These are phyloP conservation scores for Sporothrix phasma DNA, from an alignment of 2,329 filamentous ascomycete species.

Conservation along the genomic window DNA sequence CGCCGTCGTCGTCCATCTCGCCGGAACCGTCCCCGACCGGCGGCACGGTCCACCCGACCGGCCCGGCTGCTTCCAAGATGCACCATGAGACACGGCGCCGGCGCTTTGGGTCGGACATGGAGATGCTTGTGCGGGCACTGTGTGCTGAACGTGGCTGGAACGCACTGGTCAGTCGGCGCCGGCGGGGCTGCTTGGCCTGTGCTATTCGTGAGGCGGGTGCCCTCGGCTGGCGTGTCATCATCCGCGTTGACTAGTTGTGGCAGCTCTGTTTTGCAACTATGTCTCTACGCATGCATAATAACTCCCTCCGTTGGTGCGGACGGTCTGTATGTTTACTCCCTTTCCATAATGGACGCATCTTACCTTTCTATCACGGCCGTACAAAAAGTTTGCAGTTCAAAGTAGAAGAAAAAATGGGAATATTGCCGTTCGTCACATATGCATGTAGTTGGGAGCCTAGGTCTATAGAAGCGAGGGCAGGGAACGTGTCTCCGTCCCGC, in stretches of 20 bases:
- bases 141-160: slow-evolving; percentile 68
- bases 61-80: slow-evolving; percentile 36
- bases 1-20: not conserved
- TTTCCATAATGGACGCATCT: no score
- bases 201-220: slow-evolving; percentile 66
- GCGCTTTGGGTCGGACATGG: slow-evolving; percentile 54
- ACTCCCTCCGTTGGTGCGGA: not conserved
- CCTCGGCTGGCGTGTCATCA: slow-evolving; percentile 58
- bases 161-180: slow-evolving; percentile 57
- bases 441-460: not conserved
- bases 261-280: not conserved
- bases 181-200: slow-evolving; percentile 62
- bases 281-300: not conserved
- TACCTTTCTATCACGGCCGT: no score
- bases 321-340: no score
- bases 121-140: slow-evolving; percentile 60
- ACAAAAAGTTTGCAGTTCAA: not conserved
- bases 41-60: not conserved
- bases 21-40: not conserved
- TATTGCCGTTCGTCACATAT: no score
- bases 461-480: not conserved
- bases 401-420: not conserved
- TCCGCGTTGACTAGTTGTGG: slow-evolving; percentile 41
- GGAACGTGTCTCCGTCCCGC: not conserved
- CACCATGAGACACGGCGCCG: slow-evolving; percentile 46